Percentiles rank a stretch among this genome's conserved stretches.
Evolutionary conservation across 1,139 yeast genomes (phyloP).

Genomic region (Pichia sp.): DNA sequence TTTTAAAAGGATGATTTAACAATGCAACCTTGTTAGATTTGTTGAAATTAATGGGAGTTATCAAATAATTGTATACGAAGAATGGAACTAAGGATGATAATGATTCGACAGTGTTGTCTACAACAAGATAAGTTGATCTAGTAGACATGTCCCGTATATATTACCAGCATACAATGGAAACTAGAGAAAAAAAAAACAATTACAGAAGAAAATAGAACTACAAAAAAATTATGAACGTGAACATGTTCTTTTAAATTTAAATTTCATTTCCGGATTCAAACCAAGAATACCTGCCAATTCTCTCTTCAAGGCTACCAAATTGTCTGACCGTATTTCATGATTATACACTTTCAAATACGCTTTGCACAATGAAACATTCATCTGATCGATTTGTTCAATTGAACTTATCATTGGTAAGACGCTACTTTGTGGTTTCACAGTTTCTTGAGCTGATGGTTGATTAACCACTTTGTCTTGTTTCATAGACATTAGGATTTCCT

Average conservation of each 20-base stretch:
- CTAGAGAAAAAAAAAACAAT: too few species aligned
- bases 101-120: conserved; percentile 5
- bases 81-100: background rate
- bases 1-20: conserved; percentile 1
- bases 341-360: background rate
- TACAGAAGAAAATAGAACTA: background rate
- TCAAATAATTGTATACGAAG: conserved; percentile 10
- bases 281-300: background rate
- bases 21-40: conserved; percentile 11
- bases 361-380: background rate
- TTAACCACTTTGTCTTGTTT: too few species aligned
- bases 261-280: background rate
- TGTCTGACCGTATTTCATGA: background rate
- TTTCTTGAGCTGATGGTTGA: too few species aligned
- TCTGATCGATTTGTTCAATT: background rate
- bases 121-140: conserved; percentile 7
- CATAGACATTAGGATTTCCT: too few species aligned
- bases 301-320: background rate
- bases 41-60: conserved; percentile 6
- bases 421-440: too few species aligned
- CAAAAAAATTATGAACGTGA: background rate
- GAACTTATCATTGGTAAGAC: background rate
- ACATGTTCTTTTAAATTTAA: background rate
- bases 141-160: too few species aligned
- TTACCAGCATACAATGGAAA: too few species aligned